Conservation (phyloP, 495 filamentous ascomycete species). For the Penicillium crystallinum region DNA sequence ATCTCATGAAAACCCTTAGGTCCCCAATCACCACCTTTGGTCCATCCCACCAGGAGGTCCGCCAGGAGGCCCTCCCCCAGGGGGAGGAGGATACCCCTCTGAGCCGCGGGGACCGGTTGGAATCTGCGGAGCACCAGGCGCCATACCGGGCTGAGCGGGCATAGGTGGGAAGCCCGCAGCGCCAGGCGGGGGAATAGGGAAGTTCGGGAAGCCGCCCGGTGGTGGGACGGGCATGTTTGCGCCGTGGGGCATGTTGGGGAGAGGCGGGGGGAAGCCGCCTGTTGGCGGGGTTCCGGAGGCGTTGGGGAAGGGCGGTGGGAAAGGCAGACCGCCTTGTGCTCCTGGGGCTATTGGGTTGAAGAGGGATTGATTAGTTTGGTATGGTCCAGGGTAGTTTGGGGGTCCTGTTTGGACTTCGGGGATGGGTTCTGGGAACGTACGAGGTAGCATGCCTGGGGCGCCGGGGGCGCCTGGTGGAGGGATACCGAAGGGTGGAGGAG, state of each 20-base stretch:
- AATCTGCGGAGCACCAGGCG: slow-evolving; percentile 8
- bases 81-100: slow-evolving; percentile 29
- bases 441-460: slow-evolving; percentile 41
- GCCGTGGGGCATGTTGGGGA: slow-evolving; percentile 17
- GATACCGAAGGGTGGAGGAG: slow-evolving; percentile 53
- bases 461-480: slow-evolving; percentile 41
- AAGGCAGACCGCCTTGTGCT: slow-evolving; percentile 60
- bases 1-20: not conserved
- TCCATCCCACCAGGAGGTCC: slow-evolving; percentile 21
- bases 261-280: slow-evolving; percentile 24
- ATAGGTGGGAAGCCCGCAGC: slow-evolving; percentile 26
- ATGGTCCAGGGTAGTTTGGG: not conserved
- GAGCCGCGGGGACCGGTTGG: slow-evolving; percentile 30
- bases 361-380: slow-evolving; percentile 16
- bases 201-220: slow-evolving; percentile 53
- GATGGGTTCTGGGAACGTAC: slow-evolving; percentile 27
- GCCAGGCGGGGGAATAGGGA: slow-evolving; percentile 38
- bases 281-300: slow-evolving; percentile 32
- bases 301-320: slow-evolving; percentile 53
- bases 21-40: slow-evolving; percentile 19
- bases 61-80: slow-evolving; percentile 17
- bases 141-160: slow-evolving; percentile 19
- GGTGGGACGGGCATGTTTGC: slow-evolving; percentile 60
- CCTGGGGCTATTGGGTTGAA: slow-evolving; percentile 42
- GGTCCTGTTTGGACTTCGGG: not conserved